phyloP scores from a whole-genome alignment of 257 asterid genomes.

The Buddleja alternifolia region DNA sequence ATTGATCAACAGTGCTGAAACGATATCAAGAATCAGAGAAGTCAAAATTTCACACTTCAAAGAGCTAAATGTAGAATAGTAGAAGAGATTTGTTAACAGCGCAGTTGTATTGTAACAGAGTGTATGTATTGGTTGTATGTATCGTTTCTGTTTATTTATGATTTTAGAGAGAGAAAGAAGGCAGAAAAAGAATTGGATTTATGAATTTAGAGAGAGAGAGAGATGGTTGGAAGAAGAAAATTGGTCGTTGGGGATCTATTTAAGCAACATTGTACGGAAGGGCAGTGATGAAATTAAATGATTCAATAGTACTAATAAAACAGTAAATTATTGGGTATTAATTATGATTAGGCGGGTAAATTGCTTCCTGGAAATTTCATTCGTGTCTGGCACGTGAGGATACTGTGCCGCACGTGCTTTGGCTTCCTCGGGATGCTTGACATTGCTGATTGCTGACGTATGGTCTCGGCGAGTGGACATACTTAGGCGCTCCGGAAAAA shows the following conservation, averaged over 20 bases:
- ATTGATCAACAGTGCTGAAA: conserved; percentile 13
- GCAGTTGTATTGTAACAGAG: no score
- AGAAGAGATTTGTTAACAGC: no score
- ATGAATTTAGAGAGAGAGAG: no score
- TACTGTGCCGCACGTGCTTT: conserved; percentile 31
- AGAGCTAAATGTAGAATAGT: conserved; percentile 16
- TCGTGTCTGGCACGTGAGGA: conserved; percentile 34
- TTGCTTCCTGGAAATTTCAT: conserved; percentile 9
- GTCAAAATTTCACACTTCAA: conserved; percentile 23
- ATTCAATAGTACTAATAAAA: neutral
- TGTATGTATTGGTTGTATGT: neutral
- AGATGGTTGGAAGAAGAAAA: neutral
- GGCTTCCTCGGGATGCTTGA: conserved; percentile 19
- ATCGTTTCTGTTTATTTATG: neutral
- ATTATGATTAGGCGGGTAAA: neutral
- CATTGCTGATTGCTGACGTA: conserved; percentile 30
- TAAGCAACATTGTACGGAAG: conserved; percentile 24
- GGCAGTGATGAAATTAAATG: conserved; percentile 22
- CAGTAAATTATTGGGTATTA: neutral
- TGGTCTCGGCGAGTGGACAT: conserved; percentile 19
- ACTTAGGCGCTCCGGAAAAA: conserved; percentile 30
- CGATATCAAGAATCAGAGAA: conserved; percentile 25
- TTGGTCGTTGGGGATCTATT: conserved; percentile 9
- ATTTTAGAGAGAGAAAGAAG: conserved; percentile 1
- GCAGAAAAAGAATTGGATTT: no score